Base-by-base conservation (phyloP, 2,329 filamentous ascomycete species). In the Pseudopyrenochaeta lycopersici region DNA sequence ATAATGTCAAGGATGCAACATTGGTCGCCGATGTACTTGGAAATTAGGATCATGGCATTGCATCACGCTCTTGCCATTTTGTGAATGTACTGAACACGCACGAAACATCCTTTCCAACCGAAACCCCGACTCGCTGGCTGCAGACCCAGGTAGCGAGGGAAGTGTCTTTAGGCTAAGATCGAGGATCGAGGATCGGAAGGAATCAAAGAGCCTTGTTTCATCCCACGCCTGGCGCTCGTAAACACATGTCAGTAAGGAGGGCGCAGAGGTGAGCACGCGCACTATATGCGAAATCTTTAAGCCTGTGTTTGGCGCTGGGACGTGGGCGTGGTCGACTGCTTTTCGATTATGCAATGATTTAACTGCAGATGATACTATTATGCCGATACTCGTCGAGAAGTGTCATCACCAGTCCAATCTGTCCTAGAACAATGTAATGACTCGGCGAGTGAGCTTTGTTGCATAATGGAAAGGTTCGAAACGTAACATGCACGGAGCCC, bases 101-200 rank as follows among this genome's bases (percentile, higher is more conserved):
- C 20, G 21, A 7, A 21, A 27, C 7, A 40, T 23, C 11, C 9
- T 40, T 21, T 23, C 21, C 38, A 20, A 17, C 33, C 38, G 21
- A 27, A 15, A 20, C 15, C 38, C 17, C 38, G 18, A 14, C 20
- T 17, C 23, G 7, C 14, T 27, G 38, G 20, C 18, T 21, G 14
- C 38, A 21, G n/a, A 20, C 17, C 10, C 21, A 12, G 29, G 33
- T 27, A 38, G 18, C 33, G 27, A 40, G 38, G 17, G 21, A 11
- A n/a, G 11, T 40, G 10, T n/a, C 18, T 51, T 51, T 39, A 51
- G 48, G 40, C 41, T 51, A 42, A 45, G 48, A 39, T 44, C 15
- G 27, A 27, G 39, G 15, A 33, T 38, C 44, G 30, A 45, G 23
- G 23, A 27, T 9, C 23, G 23, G 9, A 9, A 27, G 23, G 23